These are phyloP conservation scores for Macroventuria anomochaeta DNA, from an alignment of 2,329 filamentous ascomycete species.

Conservation along the genomic window DNA sequence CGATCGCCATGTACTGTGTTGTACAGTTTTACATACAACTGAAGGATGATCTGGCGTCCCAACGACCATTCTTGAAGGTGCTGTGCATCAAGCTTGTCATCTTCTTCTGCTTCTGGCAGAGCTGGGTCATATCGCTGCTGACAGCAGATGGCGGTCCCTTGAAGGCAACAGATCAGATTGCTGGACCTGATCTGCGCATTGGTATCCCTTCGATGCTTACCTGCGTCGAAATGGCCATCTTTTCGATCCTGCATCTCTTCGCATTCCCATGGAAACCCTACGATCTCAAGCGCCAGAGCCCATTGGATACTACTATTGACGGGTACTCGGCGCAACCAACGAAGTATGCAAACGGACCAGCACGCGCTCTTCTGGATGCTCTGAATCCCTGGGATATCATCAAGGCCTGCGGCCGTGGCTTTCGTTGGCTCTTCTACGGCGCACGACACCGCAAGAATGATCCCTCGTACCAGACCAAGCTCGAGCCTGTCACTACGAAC, in stretches of 20 bases:
- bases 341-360: slow-evolving; percentile 67
- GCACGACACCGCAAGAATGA: slow-evolving; percentile 62
- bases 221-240: slow-evolving; percentile 84
- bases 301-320: slow-evolving; percentile 24
- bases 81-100: slow-evolving; percentile 89
- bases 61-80: slow-evolving; percentile 80
- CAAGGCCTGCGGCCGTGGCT: slow-evolving; percentile 77
- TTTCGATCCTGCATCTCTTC: slow-evolving; percentile 78
- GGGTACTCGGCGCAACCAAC: slow-evolving; percentile 17
- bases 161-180: slow-evolving; percentile 66
- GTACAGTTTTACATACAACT: slow-evolving; percentile 87
- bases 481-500: slow-evolving; percentile 24
- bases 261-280: slow-evolving; percentile 83
- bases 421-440: slow-evolving; percentile 82
- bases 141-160: slow-evolving; percentile 68
- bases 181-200: slow-evolving; percentile 78
- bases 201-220: slow-evolving; percentile 80
- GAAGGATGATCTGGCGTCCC: slow-evolving; percentile 68
- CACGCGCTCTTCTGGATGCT: slow-evolving; percentile 71
- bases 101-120: slow-evolving; percentile 90
- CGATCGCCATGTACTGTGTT: slow-evolving; percentile 86
- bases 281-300: slow-evolving; percentile 44
- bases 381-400: slow-evolving; percentile 83
- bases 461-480: slow-evolving; percentile 46
- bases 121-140: slow-evolving; percentile 64